Base-by-base conservation (phyloP, 306 rosid genomes). In the Gynostemma pentaphyllum region DNA sequence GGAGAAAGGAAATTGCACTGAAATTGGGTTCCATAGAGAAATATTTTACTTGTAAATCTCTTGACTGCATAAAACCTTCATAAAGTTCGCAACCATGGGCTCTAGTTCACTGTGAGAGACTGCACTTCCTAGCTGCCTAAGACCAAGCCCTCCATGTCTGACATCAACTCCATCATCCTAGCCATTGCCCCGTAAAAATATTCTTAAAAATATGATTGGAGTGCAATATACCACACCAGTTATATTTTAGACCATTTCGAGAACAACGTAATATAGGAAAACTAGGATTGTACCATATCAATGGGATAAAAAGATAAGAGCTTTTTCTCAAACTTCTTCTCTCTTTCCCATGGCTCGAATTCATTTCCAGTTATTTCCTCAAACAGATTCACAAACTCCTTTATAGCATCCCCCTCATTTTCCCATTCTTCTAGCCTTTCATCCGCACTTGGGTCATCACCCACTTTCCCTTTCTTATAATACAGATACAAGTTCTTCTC, bases 121-220 rank as follows among this genome's bases (percentile, higher is more conserved):
- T 26, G 88, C 86, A 62, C 82, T 72, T 36, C 90, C 98, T 36
- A 77, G 80, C 70, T 91, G 96, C 74, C 80, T 65, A 44, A 80
- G 80, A 57, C 81, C 82, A n/a, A 85, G 81, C 0, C 85, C 94
- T 19, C 94, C 96, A 8, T 82, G 86, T 48, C 98, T 76, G 36
- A 85, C 98, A 75, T 92, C 98, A 12, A 91, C 81, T 51, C 91
- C 98, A 65, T 88, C 95, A 60, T 75, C 96, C 98, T 88, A 28
- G 3, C 18, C 68, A 45, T 52, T 32, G 41, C 40, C 37, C 10
- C 26, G 18, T 7, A 22, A 4, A 6, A 26, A 54, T 18, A 15
- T 34, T 15, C 28, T 29, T 8, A 2, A n/a, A n/a, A n/a, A n/a
- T n/a, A n/a, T n/a, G n/a, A n/a, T n/a, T n/a, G n/a, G n/a, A n/a